Evolutionary conservation across 164 flowering plant genomes (phyloP).

Genomic region (Vitis riparia): DNA sequence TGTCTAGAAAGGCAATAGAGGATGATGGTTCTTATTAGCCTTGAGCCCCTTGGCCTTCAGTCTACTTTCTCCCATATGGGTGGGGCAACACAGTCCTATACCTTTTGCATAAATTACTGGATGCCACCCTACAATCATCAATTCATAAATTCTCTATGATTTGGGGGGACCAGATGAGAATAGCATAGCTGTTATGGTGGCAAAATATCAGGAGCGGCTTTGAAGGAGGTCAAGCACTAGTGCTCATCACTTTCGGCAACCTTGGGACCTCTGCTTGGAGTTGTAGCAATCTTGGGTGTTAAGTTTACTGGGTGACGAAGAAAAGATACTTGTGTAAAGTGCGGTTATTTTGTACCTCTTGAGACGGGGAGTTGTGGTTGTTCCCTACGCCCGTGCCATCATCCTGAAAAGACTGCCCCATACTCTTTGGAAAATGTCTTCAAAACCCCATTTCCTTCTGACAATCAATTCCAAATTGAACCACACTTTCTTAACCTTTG

Average conservation of each 20-base stretch:
- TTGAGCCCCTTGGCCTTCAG: neutral
- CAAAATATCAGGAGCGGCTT: neutral
- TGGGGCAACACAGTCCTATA: neutral
- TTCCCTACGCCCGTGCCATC: too few species aligned
- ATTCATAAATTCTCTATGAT: neutral
- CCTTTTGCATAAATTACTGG: neutral
- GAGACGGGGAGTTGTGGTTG: too few species aligned
- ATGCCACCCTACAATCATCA: conserved; percentile 9
- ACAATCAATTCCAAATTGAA: too few species aligned
- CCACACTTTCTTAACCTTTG: too few species aligned
- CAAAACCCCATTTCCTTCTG: too few species aligned
- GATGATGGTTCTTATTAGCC: conserved; percentile 1
- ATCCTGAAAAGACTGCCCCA: too few species aligned
- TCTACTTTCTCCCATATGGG: neutral
- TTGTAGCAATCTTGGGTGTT: conserved; percentile 13
- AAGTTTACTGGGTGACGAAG: conserved; percentile 7
- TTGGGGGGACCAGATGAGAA: neutral
- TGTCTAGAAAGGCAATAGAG: neutral
- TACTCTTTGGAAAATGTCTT: too few species aligned
- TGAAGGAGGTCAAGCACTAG: neutral
- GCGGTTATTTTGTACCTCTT: too few species aligned
- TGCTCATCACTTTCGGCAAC: conserved; percentile 16
- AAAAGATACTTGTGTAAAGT: neutral
- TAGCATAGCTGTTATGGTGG: neutral
- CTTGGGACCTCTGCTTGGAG: neutral